Evolutionary conservation across 2,329 filamentous ascomycete species (phyloP).

Genomic region (Mollisiaceae sp.): DNA sequence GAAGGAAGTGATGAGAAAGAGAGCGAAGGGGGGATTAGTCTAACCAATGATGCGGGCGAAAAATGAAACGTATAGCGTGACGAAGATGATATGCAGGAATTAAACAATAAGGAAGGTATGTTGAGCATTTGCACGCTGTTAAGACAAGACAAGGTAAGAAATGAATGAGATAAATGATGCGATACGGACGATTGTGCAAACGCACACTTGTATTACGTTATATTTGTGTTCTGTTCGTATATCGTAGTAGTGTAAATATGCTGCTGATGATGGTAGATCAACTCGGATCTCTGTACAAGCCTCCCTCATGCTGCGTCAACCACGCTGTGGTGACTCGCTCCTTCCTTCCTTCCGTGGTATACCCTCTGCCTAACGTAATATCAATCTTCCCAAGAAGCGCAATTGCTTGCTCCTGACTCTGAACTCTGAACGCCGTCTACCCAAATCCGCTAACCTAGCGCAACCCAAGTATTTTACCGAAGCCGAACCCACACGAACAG

Average conservation of each 20-base stretch:
- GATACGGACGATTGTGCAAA: neutral
- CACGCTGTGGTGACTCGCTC: neutral
- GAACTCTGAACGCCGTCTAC: neutral
- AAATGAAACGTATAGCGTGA: too few species aligned
- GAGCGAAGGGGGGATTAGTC: too few species aligned
- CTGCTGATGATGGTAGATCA: neutral
- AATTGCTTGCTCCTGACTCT: conserved; percentile 15
- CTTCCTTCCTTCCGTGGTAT: neutral
- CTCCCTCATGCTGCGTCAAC: neutral
- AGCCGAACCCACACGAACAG: neutral
- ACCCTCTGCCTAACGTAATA: neutral
- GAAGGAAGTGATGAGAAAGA: too few species aligned
- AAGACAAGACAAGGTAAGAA: neutral
- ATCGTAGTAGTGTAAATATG: neutral
- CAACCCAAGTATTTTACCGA: neutral
- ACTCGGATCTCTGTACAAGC: conserved; percentile 7
- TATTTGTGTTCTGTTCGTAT: conserved; percentile 1
- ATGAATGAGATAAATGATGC: too few species aligned
- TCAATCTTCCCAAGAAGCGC: conserved; percentile 7
- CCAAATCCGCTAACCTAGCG: neutral
- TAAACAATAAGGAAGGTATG: too few species aligned
- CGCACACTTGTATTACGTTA: conserved; percentile 1
- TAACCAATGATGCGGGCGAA: too few species aligned
- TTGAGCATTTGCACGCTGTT: too few species aligned
- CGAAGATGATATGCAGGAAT: too few species aligned